Conservation (phyloP, 495 filamentous ascomycete species). For the Trichoderma parareesei region DNA sequence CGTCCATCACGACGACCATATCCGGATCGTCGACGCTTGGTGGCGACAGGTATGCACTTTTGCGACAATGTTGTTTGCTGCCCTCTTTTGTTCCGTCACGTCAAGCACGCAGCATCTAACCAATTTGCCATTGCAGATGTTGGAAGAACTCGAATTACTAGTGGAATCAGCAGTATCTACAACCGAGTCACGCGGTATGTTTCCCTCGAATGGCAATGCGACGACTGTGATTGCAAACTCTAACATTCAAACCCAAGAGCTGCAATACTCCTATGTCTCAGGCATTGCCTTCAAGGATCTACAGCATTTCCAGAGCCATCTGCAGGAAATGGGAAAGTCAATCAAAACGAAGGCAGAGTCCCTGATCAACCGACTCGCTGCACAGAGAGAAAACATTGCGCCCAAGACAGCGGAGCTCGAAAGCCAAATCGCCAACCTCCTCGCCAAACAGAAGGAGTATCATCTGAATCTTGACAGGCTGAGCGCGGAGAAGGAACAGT, state of each 20-base stretch:
- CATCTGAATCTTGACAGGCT: constrained; percentile 68
- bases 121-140: constrained; percentile 47
- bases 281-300: constrained; percentile 56
- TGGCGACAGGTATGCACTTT: constrained; percentile 66
- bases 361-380: constrained; percentile 34
- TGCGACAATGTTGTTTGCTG: constrained; percentile 18
- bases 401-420: constrained; percentile 67
- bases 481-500: constrained; percentile 68
- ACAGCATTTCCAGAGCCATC: constrained; percentile 68
- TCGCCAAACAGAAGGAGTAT: constrained; percentile 75
- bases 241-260: constrained; percentile 15
- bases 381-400: constrained; percentile 37
- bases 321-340: constrained; percentile 48
- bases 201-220: neutral
- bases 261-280: constrained; percentile 46
- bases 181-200: constrained; percentile 47
- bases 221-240: neutral
- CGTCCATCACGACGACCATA: constrained; percentile 78
- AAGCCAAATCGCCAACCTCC: constrained; percentile 57
- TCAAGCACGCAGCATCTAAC: constrained; percentile 16
- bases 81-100: too few species aligned
- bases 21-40: constrained; percentile 85
- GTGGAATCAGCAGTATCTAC: constrained; percentile 39
- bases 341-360: constrained; percentile 35
- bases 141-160: constrained; percentile 77